phyloP scores from a whole-genome alignment of 805 yeast species.

The Wickerhamiella kazuoi region DNA sequence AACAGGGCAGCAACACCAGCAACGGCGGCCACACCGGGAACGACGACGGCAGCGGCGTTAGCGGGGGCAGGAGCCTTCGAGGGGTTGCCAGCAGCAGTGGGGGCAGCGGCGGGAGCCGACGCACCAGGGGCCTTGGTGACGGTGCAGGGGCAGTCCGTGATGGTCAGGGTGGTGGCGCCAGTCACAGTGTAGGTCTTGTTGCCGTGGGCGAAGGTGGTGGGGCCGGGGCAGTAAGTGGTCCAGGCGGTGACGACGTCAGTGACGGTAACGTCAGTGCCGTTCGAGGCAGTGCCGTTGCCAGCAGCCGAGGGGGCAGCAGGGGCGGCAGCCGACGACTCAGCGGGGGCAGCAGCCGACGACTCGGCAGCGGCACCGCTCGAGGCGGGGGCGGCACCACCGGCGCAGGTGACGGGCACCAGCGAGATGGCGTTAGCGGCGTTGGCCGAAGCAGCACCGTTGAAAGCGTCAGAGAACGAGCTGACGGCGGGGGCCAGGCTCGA shows the following conservation, averaged over 20 bases:
- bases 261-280: conserved; percentile 12
- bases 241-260: conserved; percentile 7
- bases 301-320: not conserved
- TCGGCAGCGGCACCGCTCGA: conserved; percentile 4
- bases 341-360: not conserved
- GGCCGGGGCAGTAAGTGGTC: conserved; percentile 41
- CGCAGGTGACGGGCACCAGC: conserved; percentile 3
- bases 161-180: conserved; percentile 53
- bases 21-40: conserved; percentile 12
- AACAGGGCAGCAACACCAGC: no score
- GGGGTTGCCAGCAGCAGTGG: conserved; percentile 1
- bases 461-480: conserved; percentile 3
- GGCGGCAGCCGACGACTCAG: conserved; percentile 13
- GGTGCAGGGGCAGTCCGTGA: conserved; percentile 74
- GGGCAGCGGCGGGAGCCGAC: conserved; percentile 3
- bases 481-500: conserved; percentile 2
- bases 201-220: conserved; percentile 43
- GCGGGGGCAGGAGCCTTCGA: conserved; percentile 19
- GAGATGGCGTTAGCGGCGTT: conserved; percentile 3
- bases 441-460: conserved; percentile 4
- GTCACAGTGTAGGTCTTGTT: conserved; percentile 51
- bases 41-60: conserved; percentile 6
- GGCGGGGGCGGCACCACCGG: conserved; percentile 2
- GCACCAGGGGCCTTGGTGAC: conserved; percentile 19
- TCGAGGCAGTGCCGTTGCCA: conserved; percentile 10